Base-by-base conservation (phyloP, 2,329 filamentous ascomycete genomes). In the Pseudogymnoascus sp. region DNA sequence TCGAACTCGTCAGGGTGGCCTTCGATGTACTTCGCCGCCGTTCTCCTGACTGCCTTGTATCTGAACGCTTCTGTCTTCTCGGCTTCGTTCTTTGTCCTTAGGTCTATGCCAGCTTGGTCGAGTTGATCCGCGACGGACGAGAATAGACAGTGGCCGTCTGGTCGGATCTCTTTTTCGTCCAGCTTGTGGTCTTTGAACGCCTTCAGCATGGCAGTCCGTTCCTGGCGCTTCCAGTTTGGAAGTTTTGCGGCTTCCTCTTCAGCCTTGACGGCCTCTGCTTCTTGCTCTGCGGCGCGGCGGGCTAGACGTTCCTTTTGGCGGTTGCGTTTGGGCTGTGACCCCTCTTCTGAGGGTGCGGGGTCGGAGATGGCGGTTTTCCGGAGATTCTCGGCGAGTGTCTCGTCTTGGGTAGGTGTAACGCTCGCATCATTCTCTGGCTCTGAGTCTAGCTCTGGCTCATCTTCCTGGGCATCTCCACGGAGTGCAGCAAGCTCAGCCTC, bases 81-180 rank as follows among this genome's bases (percentile, higher is more conserved):
- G 33, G 61, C 58, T 13, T 69, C 68, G 5, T 63, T 65, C 4
- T 68, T 68, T 5, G 66, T 58, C 12, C 70, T 71, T 1, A 86
- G 69, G 1, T 80, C 70, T 12, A 86, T 77, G 2, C 72, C 76
- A 48, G 80, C 75, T 61, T 81, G 78, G 61, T 76, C 77, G 61
- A 97, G 80, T 75, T 96, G 92, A 73, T 94, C 91, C 27, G 93
- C 92, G 59, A 97, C 83, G 0, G 94, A 92, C 13, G 91, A 89
- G 76, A 97, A 99, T 13, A 99, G 79, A 72, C 94, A 99, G 76
- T 99, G 94, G 0, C 94, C 94, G 75, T 99, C 93, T 0, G 94
- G 91, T 39, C 83, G 83, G 63, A 99, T 92, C 63, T 91, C 86
- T 68, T 89, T 83, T 77, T 97, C 90, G 17, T 78, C 79, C 13